Evolutionary conservation across 1,284 basidiomycete genomes (phyloP).

Genomic region (Sanguinoderma infundibulare): DNA sequence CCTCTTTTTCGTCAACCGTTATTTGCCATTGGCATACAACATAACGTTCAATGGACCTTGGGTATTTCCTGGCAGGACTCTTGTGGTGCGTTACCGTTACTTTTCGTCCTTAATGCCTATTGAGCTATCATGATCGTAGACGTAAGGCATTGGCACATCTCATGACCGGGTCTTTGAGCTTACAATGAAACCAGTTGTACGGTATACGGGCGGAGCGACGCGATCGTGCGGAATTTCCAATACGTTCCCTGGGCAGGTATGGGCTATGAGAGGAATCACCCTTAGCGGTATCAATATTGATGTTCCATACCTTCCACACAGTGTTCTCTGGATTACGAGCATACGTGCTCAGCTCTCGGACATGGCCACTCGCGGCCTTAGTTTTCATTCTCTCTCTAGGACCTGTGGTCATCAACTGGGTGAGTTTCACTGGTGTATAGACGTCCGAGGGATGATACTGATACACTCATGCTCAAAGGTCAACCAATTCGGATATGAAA

Average conservation of each 20-base stretch:
- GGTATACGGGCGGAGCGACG: neutral
- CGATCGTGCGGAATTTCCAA: neutral
- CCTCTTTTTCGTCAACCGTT: conserved; percentile 14
- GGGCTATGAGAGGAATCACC: too few species aligned
- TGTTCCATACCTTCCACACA: neutral
- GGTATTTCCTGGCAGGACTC: neutral
- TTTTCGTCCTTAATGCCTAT: neutral
- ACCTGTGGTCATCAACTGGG: conserved; percentile 2
- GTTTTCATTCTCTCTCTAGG: neutral
- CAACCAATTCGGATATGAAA: neutral
- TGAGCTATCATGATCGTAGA: neutral
- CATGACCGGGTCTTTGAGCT: neutral
- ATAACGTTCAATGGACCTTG: neutral
- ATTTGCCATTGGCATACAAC: neutral
- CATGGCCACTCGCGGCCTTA: neutral
- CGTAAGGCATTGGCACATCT: neutral
- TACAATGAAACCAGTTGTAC: neutral
- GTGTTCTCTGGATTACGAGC: too few species aligned
- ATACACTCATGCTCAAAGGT: neutral
- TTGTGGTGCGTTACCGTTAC: neutral
- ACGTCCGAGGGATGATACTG: too few species aligned
- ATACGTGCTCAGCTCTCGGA: conserved; percentile 1
- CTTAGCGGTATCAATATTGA: neutral
- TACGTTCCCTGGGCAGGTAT: conserved; percentile 9
- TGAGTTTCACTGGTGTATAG: neutral